Base-by-base conservation (phyloP, 1,284 basidiomycete genomes). In the Cryptococcus wingfieldii region DNA sequence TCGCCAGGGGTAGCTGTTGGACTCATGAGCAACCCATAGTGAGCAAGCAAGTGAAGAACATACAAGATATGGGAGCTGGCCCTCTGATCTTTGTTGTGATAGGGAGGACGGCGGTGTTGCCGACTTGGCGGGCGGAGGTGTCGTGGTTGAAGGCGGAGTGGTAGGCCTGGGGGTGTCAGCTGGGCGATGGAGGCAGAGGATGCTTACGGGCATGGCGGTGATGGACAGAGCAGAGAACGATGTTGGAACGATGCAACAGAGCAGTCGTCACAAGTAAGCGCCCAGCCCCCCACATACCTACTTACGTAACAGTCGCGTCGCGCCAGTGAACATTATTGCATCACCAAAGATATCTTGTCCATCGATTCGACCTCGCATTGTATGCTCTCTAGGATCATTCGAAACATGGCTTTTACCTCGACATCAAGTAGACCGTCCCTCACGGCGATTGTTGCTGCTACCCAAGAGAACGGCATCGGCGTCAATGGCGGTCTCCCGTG, bases 101-200 rank as follows among this genome's bases (percentile, higher is more conserved):
- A 50, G 96, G 93, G 55, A 98, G 82, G 68, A 98, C 80, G 53
- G 87, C 83, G 77, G 94, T 86, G 77, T 96, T 97, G 55, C 95
- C 96, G 58, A 94, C 86, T 68, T 86, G 84, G 56, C 89, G 83
- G 41, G 85, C 82, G 71, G 93, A 87, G 23, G 84, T 81, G 52
- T 87, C 84, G 62, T 96, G 90, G 77, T 98, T 98, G 78, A 94
- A 87, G 2, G 89, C 82, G 4, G 95, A 98, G 78, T 99, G 96
- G 72, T 99, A 99, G 27, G 93, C 93, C 93, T 96, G 66, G 23
- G 25, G 16, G n/a, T 63, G 41, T 59, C 49, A 45, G 56, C 47
- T 23, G 48, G n/a, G 34, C 18, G 18, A 44, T 9, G 16, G n/a
- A 7, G 19, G 12, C 34, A 41, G 13, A 14, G 7, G 34, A 8